Base-by-base conservation (phyloP, 768 basidiomycete species). In the Pisolithus orientalis region DNA sequence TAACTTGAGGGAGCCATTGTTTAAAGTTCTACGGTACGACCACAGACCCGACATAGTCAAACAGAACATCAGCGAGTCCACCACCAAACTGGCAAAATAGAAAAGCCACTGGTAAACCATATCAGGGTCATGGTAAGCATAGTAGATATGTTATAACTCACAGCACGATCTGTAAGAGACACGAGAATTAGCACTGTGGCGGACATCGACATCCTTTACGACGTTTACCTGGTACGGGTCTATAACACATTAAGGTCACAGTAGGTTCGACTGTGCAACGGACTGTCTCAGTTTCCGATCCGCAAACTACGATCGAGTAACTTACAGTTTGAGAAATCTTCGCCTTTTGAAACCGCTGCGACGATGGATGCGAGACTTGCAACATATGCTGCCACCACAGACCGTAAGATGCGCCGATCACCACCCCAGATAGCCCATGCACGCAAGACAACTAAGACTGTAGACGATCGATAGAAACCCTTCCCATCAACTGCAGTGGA, bases 371-470 rank as follows among this genome's bases (percentile, higher is more conserved):
- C 28, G 16, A 45, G 44, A 6, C 16, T 10, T 5, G 28, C 44
- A 17, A 45, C 13, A 11, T 45, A 45, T 28, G 5, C 27, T 3
- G 29, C 1, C 44, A 27, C 44, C 14, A 45, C 7, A 7, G 29
- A 10, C 44, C 14, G 27, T 14, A 45, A 11, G 14, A 31, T 4
- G 31, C 4, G 2, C 29, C 25, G 34, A 5, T 16, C 6, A 7
- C 45, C 32, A 10, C 54, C 54, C 54, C 54, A 55, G 44, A 55
- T 55, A 21, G 48, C 54, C 52, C 54, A 53, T 4, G 34, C 54
- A 34, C 54, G 45, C 27, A 49, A 5, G 44, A 55, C 34, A 31
- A 55, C 54, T n/a, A 55, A 31, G 21, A 55, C 54, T 55, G 13
- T 9, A 21, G n/a, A 29, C 21, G 11, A 24, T 39, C 38, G 11